Percentiles rank a stretch among this genome's conserved stretches.
Evolutionary conservation across 257 asterid species (phyloP).

Genomic region (Nicotiana obtusifolia): DNA sequence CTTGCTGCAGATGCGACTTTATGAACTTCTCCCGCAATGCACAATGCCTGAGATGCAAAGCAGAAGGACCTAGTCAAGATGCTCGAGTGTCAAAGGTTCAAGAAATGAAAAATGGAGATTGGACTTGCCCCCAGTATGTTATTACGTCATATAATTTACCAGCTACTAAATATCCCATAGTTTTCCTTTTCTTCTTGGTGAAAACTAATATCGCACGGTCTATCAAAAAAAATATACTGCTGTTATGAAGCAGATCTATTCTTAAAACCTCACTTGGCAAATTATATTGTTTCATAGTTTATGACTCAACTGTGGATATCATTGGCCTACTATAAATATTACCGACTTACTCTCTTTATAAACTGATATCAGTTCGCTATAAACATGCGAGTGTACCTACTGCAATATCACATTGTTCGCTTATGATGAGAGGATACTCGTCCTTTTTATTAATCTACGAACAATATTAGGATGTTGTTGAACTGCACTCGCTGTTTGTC

Average conservation of each 20-base stretch:
- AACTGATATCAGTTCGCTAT: neutral
- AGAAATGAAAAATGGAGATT: conserved; percentile 71
- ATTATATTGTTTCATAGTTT: neutral
- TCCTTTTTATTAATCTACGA: neutral
- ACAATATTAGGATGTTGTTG: neutral
- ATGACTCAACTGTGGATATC: neutral
- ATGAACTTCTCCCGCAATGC: conserved; percentile 71
- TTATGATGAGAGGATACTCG: neutral
- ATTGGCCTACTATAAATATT: neutral
- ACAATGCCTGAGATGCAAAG: conserved; percentile 52
- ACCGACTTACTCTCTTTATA: neutral
- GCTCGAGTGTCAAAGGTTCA: conserved; percentile 4
- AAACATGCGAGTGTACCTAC: neutral
- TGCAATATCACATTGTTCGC: neutral
- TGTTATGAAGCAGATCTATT: neutral
- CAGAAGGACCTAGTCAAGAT: conserved; percentile 37
- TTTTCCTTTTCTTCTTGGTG: neutral
- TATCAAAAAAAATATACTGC: neutral
- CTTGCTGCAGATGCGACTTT: conserved; percentile 69
- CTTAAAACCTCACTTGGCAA: neutral
- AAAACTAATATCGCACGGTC: neutral
- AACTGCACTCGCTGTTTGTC: neutral
- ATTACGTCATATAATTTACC: conserved; percentile 11
- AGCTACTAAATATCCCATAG: neutral
- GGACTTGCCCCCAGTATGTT: conserved; percentile 76